Base-by-base conservation (phyloP, 768 basidiomycete genomes). In the Paxillus involutus region DNA sequence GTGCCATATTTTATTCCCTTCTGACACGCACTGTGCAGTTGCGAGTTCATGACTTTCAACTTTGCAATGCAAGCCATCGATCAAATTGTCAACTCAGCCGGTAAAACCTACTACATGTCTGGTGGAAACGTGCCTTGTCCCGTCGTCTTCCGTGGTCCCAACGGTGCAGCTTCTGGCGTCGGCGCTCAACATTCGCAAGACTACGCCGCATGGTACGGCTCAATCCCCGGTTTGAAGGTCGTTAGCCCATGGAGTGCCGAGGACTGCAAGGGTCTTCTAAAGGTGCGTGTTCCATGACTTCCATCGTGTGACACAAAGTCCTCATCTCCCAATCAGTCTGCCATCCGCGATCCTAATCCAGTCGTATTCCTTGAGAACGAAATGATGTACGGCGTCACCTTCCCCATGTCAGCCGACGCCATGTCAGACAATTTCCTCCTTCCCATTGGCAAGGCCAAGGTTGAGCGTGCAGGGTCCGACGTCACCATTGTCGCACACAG, bases 11-110 rank as follows among this genome's bases (percentile, higher is more conserved):
- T 43, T 44, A 19, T 44, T 30, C 14, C 32, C 57, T 32, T 52
- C 45, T 60, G 42, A 64, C 26, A 26, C 43, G 51, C 55, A 59
- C 24, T 30, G 37, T 39, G 29, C 55, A 94, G 91, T 66, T 98
- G 95, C 82, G 96, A 98, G 79, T 99, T 98, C 80, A 98, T 98
- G 96, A 98, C 96, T 14, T 98, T 96, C 81, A 98, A 99, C 81
- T 98, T 99, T 71, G 96, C 96, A 60, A 99, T 98, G 96, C 94
- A 95, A 76, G 95, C 97, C 54, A 98, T 99, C 71, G 97, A 99
- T 77, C 97, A 99, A 69, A 99, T 99, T 59, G 94, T 99, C 74
- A 99, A 99, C 82, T 98, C 97, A n/a, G 97, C 90, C 52, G 97
- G 93, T 56, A 99, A 98, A 80, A 99, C 97, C 4, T 95, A 98